Conservation (phyloP, 768 basidiomycete species). For the Agrocybe chaxingu region DNA sequence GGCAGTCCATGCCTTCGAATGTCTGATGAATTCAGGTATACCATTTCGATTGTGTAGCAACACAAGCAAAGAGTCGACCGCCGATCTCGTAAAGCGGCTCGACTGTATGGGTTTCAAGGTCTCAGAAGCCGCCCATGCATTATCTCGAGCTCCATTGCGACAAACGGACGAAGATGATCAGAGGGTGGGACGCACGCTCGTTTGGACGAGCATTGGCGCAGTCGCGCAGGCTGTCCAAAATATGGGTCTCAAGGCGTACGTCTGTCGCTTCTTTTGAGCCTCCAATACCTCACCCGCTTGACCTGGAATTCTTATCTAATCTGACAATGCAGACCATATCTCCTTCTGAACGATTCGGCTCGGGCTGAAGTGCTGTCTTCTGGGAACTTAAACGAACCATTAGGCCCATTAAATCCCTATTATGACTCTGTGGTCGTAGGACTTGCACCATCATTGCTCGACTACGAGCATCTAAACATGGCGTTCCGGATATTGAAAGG, state of each 20-base stretch:
- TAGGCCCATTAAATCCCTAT: constrained; percentile 4
- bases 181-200: neutral
- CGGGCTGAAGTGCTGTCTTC: constrained; percentile 34
- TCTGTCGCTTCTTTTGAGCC: neutral
- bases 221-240: constrained; percentile 43
- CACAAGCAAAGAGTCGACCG: constrained; percentile 61
- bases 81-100: constrained; percentile 40
- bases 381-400: neutral
- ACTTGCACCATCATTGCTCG: constrained; percentile 47
- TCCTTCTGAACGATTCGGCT: constrained; percentile 52
- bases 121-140: constrained; percentile 2
- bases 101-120: constrained; percentile 48
- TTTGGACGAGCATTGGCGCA: constrained; percentile 66
- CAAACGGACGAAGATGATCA: neutral
- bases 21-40: constrained; percentile 28
- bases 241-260: constrained; percentile 39
- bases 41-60: constrained; percentile 65
- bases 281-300: neutral
- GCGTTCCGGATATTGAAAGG: constrained; percentile 64
- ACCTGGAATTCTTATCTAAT: neutral
- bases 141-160: neutral
- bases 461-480: constrained; percentile 55
- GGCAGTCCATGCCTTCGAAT: constrained; percentile 44
- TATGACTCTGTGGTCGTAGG: constrained; percentile 68
- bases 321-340: constrained; percentile 40